phyloP scores from a whole-genome alignment of 2,329 filamentous ascomycete genomes.

The Pestalotiopsis sp. region DNA sequence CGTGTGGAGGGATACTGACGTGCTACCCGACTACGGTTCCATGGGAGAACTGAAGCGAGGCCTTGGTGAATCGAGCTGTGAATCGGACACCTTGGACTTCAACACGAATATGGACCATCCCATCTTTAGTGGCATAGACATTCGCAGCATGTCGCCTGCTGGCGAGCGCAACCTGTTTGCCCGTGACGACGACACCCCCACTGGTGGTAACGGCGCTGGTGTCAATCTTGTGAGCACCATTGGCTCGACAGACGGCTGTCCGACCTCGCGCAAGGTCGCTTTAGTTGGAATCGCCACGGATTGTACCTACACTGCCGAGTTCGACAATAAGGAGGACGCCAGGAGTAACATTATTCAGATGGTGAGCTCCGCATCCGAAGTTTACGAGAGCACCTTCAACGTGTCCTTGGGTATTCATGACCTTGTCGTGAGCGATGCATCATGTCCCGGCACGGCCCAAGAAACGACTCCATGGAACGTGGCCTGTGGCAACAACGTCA shows the following conservation, averaged over 20 bases:
- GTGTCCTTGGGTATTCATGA: conserved; percentile 91
- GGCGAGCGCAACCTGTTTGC: conserved; percentile 71
- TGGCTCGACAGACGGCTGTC: conserved; percentile 82
- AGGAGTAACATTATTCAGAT: conserved; percentile 77
- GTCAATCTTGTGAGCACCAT: conserved; percentile 80
- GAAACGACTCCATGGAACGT: conserved; percentile 82
- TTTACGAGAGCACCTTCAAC: conserved; percentile 93
- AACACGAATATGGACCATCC: conserved; percentile 76
- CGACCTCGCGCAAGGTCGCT: conserved; percentile 86
- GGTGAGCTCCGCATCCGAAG: conserved; percentile 82
- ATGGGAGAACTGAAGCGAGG: conserved; percentile 68
- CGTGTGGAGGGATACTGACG: conserved; percentile 89
- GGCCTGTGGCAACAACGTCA: conserved; percentile 63
- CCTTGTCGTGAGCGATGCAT: conserved; percentile 72
- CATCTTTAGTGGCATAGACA: conserved; percentile 56
- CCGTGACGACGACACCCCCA: conserved; percentile 70
- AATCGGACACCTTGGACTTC: conserved; percentile 76
- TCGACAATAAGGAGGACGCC: conserved; percentile 67
- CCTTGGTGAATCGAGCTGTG: conserved; percentile 57
- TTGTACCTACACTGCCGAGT: conserved; percentile 80
- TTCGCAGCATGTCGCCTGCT: conserved; percentile 60
- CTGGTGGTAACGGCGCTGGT: conserved; percentile 74
- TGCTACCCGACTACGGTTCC: conserved; percentile 48
- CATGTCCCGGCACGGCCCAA: conserved; percentile 73
- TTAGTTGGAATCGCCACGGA: conserved; percentile 91